Base-by-base conservation (phyloP, 2,329 filamentous ascomycete species). In the Ploettnerulaceae sp. region DNA sequence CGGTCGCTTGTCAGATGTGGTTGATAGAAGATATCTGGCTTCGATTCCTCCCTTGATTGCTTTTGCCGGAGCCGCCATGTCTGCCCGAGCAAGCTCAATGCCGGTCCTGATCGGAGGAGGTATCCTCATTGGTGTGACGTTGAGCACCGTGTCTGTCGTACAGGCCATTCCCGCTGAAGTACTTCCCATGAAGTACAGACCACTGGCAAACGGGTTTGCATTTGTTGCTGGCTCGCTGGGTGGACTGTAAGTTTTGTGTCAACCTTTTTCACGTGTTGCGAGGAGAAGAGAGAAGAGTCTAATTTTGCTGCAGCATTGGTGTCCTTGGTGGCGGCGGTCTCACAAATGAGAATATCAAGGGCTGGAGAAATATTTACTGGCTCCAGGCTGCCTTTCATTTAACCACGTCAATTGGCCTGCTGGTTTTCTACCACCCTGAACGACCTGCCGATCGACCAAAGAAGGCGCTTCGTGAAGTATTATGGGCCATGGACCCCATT, bases 351-450 rank as follows among this genome's bases (percentile, higher is more conserved):
- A 64, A 65, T 42, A 51, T 66, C 1, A 63, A 60, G 1, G 75
- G 76, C 18, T 79, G 76, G 76, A 67, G 76, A 3, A 69, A 71
- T 53, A 78, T 79, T 50, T 79, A 76, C 57, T 79, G 76, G 76
- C 74, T 79, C 9, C 75, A 79, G 61, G 74, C 75, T 1, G 74
- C 66, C 61, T 78, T 26, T 57, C 76, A 26, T 52, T 67, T 21
- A 69, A 73, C 59, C 71, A 75, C 65, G 68, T 67, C 65, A 69
- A 70, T 24, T 11, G 49, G 52, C 7, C 57, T 77, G 3, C 53
- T 69, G 7, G 71, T 74, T 52, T 76, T 76, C 63, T 72, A 69
- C 62, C 71, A 71, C 3, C 66, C 68, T 3, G 68, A 67, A 49
- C 60, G 58, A 26, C 31, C 41, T 41, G 48, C 51, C 4, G 65